Base-by-base conservation (phyloP, 306 rosid genomes). In the Lupinus albus region DNA sequence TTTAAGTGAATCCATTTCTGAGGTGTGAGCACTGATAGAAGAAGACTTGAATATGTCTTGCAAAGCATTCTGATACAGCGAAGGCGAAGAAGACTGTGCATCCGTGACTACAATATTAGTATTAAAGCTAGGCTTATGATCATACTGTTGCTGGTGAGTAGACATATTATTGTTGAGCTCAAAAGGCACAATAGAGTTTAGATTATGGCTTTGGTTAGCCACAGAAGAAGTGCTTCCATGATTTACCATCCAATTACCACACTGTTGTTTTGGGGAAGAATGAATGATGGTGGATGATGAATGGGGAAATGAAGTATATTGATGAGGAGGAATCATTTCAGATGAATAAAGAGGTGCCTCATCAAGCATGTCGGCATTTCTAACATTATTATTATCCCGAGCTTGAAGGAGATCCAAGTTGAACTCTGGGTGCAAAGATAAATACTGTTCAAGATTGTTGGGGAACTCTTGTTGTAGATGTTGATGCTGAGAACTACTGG, bases 41-140 rank as follows among this genome's bases (percentile, higher is more conserved):
- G 91, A 74, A 3, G 85, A 71, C 4, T 83, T 77, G 3, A 87
- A 81, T 12, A 81, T 77, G 47, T 85, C 91, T 32, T 84, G 85
- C 53, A 85, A 78, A 18, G 79, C 70, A 66, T 73, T 86, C 8
- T 82, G 91, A 75, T 68, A 85, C 30, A 25, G 30, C 4, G 30
- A 25, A 25, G 30, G 30, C 3, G 62, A 14, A 14, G 79, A 35
- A 9, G 76, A 52, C 4, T 25, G 30, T 25, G 30, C 30, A 25
- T 25, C 30, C 4, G 30, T 25, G 30, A 25, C 30, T 25, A 25
- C 73, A 17, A 49, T 73, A 17, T 58, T 47, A 51, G 61, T 68
- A 62, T 25, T 25, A 25, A 3, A 25, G 30, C 30, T 25, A 1
- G 30, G 30, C 4, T 25, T 25, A 3, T 25, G 30, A 25, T 25